phyloP scores from a whole-genome alignment of 2,329 filamentous ascomycete species.

The Fusarium sp. region DNA sequence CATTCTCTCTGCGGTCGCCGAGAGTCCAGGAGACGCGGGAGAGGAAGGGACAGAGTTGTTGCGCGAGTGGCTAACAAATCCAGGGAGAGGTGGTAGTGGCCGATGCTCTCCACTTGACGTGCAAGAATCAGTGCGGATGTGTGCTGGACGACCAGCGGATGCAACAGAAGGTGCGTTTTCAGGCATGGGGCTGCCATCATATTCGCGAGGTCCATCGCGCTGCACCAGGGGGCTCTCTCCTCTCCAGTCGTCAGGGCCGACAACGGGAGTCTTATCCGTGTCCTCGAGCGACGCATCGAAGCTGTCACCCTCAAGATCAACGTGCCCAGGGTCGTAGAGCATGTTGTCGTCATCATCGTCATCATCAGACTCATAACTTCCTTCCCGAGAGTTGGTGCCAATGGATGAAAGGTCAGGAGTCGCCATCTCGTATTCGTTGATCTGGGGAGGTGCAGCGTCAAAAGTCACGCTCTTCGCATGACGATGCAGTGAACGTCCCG shows the following conservation, averaged over 20 bases:
- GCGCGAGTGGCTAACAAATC: conserved; percentile 53
- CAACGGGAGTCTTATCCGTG: conserved; percentile 95
- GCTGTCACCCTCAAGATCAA: conserved; percentile 73
- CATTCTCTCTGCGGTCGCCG: conserved; percentile 75
- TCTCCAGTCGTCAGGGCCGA: conserved; percentile 96
- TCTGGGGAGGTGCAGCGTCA: conserved; percentile 87
- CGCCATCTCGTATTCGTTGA: conserved; percentile 98
- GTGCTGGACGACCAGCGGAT: conserved; percentile 60
- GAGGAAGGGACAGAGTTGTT: conserved; percentile 56
- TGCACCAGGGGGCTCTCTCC: conserved; percentile 66
- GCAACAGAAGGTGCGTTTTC: conserved; percentile 55
- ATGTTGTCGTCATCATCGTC: conserved; percentile 71
- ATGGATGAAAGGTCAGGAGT: conserved; percentile 95
- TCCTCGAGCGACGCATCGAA: conserved; percentile 96
- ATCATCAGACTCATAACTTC: conserved; percentile 87
- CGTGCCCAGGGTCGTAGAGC: conserved; percentile 61
- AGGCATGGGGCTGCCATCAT: conserved; percentile 73
- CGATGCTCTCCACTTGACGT: conserved; percentile 82
- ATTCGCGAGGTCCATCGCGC: conserved; percentile 50
- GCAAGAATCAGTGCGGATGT: conserved; percentile 73
- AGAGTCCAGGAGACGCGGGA: conserved; percentile 68
- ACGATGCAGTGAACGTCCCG: conserved; percentile 74
- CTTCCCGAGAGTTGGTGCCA: conserved; percentile 87
- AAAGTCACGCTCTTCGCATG: conserved; percentile 98
- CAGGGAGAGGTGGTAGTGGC: conserved; percentile 86